Base-by-base conservation (phyloP, 805 yeast genomes). In the Lipomyces starkeyi region DNA sequence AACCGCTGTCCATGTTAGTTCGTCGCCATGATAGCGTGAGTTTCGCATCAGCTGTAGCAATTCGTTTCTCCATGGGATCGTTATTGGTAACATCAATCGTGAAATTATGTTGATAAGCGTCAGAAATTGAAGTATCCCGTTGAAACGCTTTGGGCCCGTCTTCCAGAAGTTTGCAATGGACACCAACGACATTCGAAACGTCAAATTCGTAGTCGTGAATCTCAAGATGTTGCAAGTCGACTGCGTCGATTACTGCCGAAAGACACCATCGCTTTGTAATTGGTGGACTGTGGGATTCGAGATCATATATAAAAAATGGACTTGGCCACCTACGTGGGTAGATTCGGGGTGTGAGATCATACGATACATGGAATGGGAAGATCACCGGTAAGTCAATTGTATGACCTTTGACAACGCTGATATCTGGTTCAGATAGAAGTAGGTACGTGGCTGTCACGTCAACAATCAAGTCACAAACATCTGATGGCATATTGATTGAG, bases 311-410 rank as follows among this genome's bases (percentile, higher is more conserved):
- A 13, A 78, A 74, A 68, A 81, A 81, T 54, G 77, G 65, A 53
- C 74, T 77, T n/a, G 80, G 78, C 83, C 83, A 81, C 3, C 65
- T 65, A 29, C 75, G 77, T 0, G 72, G 73, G 53, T 77, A 74
- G 13, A 71, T 67, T 32, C 76, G 72, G 0, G 83, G 81, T 6
- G 75, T 47, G 6, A 81, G 77, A 32, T 78, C 79, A 61, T 79
- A 80, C 17, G 76, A 74, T 13, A 75, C 77, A 2, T 81, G 73
- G 66, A 81, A 78, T 7, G 83, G 82, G 49, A 70, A 66, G 20
- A 73, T 63, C 0, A 80, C 78, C 14, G 79, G 78, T 8, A 80
- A 8, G 53, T 65, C 69, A 40, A 67, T 35, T 13, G 47, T 32
- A 54, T 52, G 59, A 9, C 58, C 59, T 55, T 73, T 68, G 8